These are phyloP conservation scores for Daldinia grandis DNA, from an alignment of 495 filamentous ascomycete genomes.

Conservation along the genomic window DNA sequence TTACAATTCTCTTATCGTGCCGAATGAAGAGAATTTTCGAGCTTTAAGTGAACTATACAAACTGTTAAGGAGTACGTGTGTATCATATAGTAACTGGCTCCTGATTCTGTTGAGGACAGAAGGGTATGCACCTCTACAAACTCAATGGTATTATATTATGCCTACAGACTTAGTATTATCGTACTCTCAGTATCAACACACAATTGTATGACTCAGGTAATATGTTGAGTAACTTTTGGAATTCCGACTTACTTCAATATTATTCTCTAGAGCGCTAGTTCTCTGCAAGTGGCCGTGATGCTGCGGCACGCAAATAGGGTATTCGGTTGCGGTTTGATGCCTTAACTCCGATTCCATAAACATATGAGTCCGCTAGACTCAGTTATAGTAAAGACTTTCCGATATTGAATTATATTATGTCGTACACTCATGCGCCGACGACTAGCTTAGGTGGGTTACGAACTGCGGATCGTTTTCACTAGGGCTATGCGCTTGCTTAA, in stretches of 20 bases:
- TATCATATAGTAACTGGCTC: too few species aligned
- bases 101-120: too few species aligned
- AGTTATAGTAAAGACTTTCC: neutral
- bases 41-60: neutral
- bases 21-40: neutral
- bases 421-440: neutral
- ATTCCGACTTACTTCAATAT: neutral
- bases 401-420: neutral
- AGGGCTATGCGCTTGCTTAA: neutral
- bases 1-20: neutral
- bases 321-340: too few species aligned
- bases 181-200: too few species aligned
- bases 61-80: neutral
- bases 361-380: neutral
- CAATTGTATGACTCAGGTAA: too few species aligned
- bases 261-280: neutral
- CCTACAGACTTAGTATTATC: too few species aligned
- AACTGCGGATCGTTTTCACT: neutral
- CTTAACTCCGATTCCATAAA: too few species aligned
- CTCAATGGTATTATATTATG: too few species aligned
- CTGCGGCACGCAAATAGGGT: neutral
- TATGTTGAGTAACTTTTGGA: neutral
- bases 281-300: neutral
- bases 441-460: neutral
- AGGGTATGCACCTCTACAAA: too few species aligned